Percentiles rank a stretch among this genome's conserved stretches.
Conservation (phyloP, 164 flowering plant species). For the Malania oleifera region DNA sequence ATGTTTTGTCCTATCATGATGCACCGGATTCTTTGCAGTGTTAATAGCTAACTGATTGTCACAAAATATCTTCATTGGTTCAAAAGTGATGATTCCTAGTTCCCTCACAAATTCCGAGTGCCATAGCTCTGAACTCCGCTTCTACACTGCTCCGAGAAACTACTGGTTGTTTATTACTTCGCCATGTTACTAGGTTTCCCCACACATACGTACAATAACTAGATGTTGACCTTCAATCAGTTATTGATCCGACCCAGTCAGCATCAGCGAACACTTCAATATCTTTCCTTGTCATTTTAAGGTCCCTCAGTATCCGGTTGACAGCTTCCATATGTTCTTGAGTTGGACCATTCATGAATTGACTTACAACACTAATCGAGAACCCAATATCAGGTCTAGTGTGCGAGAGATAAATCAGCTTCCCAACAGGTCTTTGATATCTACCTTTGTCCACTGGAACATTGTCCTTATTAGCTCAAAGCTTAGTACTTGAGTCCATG, state of each 20-base stretch:
- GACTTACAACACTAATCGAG: neutral
- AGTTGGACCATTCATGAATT: neutral
- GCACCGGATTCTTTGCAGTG: constrained; percentile 4
- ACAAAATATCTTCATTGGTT: constrained; percentile 2
- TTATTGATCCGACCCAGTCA: neutral
- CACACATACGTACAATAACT: neutral
- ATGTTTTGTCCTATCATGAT: constrained; percentile 5
- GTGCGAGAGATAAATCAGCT: too few species aligned
- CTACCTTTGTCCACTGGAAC: constrained; percentile 1
- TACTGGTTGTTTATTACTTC: constrained; percentile 2
- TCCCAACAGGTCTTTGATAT: constrained; percentile 2
- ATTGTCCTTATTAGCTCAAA: neutral
- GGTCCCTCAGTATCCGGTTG: neutral
- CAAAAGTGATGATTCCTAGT: neutral
- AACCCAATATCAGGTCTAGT: constrained; percentile 2
- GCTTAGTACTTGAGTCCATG: neutral
- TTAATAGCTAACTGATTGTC: constrained; percentile 1
- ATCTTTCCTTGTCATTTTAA: neutral
- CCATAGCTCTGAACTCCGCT: neutral
- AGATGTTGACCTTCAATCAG: neutral
- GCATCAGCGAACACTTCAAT: neutral
- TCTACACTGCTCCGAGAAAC: constrained; percentile 1
- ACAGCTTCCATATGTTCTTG: constrained; percentile 4
- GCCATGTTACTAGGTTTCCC: constrained; percentile 1
- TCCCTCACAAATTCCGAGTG: neutral